A percentile compares a stretch with the other conserved stretches of the same genome.
Evolutionary conservation across 495 filamentous ascomycete species (phyloP).

Genomic region (Penicillium lividum): DNA sequence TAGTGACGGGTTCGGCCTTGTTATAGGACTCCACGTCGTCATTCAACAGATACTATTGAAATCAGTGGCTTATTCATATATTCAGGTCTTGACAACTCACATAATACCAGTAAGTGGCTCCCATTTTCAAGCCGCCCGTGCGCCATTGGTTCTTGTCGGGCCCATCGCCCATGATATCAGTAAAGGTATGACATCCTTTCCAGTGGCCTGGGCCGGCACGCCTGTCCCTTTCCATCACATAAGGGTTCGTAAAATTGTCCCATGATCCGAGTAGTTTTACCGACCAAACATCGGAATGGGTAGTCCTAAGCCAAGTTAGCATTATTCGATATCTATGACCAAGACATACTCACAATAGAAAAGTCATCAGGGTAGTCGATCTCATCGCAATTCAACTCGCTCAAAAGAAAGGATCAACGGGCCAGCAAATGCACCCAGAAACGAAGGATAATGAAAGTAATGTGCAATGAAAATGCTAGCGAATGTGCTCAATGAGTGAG

Average conservation of each 20-base stretch:
- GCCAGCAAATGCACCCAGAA: conserved; percentile 14
- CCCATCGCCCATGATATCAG: conserved; percentile 82
- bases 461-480: conserved; percentile 10
- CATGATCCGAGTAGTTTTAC: conserved; percentile 87
- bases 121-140: conserved; percentile 83
- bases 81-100: conserved; percentile 50
- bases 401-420: conserved; percentile 14
- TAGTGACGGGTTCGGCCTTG: conserved; percentile 67
- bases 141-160: conserved; percentile 59
- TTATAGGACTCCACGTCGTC: conserved; percentile 73
- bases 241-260: conserved; percentile 82
- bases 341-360: conserved; percentile 62
- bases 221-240: conserved; percentile 76
- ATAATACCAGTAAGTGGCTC: conserved; percentile 92
- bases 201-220: conserved; percentile 71
- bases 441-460: background rate
- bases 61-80: conserved; percentile 8
- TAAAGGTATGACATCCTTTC: conserved; percentile 82
- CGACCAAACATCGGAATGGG: conserved; percentile 63
- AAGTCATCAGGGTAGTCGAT: conserved; percentile 75
- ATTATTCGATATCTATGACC: background rate
- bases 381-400: conserved; percentile 49
- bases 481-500: conserved; percentile 10
- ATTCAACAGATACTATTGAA: conserved; percentile 72
- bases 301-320: conserved; percentile 32